These are phyloP conservation scores for Fusarium sp. DNA, from an alignment of 2,329 filamentous ascomycete species.

Conservation along the genomic window DNA sequence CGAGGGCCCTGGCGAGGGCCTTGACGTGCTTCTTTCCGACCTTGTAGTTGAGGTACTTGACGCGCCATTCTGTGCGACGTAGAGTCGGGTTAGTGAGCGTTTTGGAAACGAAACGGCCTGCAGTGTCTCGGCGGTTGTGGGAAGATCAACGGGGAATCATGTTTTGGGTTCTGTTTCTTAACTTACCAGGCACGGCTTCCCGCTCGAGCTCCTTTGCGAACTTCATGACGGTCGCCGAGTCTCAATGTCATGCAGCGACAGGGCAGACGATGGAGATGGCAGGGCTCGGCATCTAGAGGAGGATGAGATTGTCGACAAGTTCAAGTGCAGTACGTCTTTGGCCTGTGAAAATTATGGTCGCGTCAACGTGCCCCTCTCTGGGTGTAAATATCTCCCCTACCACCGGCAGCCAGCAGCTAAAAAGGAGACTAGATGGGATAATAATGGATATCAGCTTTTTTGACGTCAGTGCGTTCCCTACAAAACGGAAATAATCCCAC, in stretches of 20 bases:
- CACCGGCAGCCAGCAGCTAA: not conserved
- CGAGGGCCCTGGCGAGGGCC: conserved; percentile 78
- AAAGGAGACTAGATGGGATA: not conserved
- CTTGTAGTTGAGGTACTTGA: conserved; percentile 97
- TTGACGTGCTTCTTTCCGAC: conserved; percentile 95
- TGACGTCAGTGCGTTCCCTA: conserved; percentile 39
- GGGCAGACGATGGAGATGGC: conserved; percentile 16
- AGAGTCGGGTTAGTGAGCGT: conserved; percentile 12
- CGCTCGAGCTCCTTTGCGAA: conserved; percentile 85
- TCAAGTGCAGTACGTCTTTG: not conserved
- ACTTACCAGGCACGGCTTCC: conserved; percentile 83
- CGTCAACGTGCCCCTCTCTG: conserved; percentile 37
- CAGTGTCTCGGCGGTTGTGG: not conserved
- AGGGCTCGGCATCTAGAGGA: conserved; percentile 34
- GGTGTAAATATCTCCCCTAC: conserved; percentile 6
- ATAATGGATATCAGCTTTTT: conserved; percentile 6
- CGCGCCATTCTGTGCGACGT: conserved; percentile 77
- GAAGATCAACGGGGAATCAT: not conserved
- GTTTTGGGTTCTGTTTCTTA: conserved; percentile 48
- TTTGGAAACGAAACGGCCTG: not conserved
- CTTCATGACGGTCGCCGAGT: conserved; percentile 62
- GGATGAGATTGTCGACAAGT: conserved; percentile 3
- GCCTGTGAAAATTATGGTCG: conserved; percentile 11
- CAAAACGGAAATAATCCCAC: conserved; percentile 15
- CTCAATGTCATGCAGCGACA: conserved; percentile 14